Evolutionary conservation across 306 rosid genomes (phyloP), one percentile per base, ranked within the genome.

Genomic region (Acacia crassicarpa): DNA sequence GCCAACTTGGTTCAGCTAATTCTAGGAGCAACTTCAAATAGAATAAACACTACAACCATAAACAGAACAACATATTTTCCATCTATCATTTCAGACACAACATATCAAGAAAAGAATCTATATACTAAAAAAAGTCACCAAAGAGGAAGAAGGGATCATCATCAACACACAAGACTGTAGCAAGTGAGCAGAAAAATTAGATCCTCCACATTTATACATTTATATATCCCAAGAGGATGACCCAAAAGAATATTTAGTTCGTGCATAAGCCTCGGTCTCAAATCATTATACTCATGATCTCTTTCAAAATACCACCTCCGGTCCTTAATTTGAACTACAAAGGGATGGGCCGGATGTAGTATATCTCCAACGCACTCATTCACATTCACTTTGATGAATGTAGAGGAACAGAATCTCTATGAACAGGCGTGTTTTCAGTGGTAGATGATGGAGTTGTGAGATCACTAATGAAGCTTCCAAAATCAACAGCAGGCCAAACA

Each of bases 401-500:
- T 61, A 61, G 67, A 61, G 67, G 67, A 23, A 23, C 67, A 23
- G 67, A 61, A 12, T 76, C 65, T 32, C 85, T 78, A 80, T 70
- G 72, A 30, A 68, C 22, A 22, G 88, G 82, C 3, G 86, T 76
- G 33, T 51, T 49, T 20, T 45, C 85, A 22, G 84, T 32, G 22
- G 85, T 68, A 32, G 59, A 62, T 32, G 71, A 69, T 12, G 19
- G 49, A 27, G 75, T 35, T 19, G 88, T 77, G 43, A 69, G 11
- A 5, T 77, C 86, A 84, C 83, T 84, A 7, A 72, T 67, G 72
- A 83, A 69, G 85, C 84, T 78, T 22, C 40, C 66, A 1, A 78
- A 53, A n/a, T 75, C 83, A 72, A 83, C n/a, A 2, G 92, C 81
- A 0, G 97, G 95, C 97, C 97, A 92, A 78, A 92, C 81, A 67